These are phyloP conservation scores for Cordia subcordata DNA, from an alignment of 257 asterid genomes.

Conservation along the genomic window DNA sequence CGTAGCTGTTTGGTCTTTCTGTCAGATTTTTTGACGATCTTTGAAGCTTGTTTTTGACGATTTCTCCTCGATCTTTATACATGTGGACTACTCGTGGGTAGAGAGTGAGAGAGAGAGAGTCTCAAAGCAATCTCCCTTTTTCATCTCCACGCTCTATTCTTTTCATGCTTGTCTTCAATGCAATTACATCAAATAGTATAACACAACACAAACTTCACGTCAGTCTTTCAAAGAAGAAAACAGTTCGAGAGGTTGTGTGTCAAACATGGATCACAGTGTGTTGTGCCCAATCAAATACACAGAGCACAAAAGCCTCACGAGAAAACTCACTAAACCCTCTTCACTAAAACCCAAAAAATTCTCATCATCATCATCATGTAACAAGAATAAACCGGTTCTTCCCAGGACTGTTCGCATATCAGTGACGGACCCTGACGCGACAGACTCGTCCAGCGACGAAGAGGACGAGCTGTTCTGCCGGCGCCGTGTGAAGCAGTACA, in stretches of 20 bases:
- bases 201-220: no score
- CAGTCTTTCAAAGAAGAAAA: no score
- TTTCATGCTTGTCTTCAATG: no score
- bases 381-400: not conserved
- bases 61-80: not conserved
- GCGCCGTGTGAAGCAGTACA: slow-evolving; percentile 20
- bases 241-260: not conserved
- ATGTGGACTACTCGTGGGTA: no score
- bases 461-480: slow-evolving; percentile 10
- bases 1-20: slow-evolving; percentile 20
- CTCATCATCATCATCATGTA: not conserved
- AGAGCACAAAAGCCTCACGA: slow-evolving; percentile 11
- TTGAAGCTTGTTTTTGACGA: slow-evolving; percentile 33
- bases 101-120: no score
- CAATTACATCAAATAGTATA: not conserved
- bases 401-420: slow-evolving; percentile 17
- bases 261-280: slow-evolving; percentile 5
- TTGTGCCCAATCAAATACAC: slow-evolving; percentile 20
- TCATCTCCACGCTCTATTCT: no score
- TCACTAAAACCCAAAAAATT: not conserved
- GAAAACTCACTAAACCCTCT: slow-evolving; percentile 8
- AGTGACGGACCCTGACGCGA: slow-evolving; percentile 28
- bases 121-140: not conserved
- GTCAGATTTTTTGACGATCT: slow-evolving; percentile 24
- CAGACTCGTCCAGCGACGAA: slow-evolving; percentile 23